phyloP scores from a whole-genome alignment of 2,329 filamentous ascomycete species.

The Lanzia echinophila region DNA sequence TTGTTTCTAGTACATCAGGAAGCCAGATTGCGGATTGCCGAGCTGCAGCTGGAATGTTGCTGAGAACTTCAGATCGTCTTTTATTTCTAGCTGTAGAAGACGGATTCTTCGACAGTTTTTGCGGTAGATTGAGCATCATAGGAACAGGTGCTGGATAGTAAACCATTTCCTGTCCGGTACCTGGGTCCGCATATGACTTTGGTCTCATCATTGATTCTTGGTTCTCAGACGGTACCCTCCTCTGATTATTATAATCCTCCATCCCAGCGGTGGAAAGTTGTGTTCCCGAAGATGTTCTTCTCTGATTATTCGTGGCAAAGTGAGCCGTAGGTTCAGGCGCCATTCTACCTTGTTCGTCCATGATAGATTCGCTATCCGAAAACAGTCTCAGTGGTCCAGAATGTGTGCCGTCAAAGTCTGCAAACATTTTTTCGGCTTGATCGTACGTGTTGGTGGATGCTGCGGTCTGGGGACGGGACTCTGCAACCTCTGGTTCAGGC shows the following conservation, averaged over 20 bases:
- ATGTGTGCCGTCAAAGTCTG: constrained; percentile 77
- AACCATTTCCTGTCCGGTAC: constrained; percentile 73
- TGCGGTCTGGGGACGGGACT: constrained; percentile 20
- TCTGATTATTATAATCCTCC: constrained; percentile 2
- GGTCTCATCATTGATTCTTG: constrained; percentile 34
- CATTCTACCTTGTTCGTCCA: not conserved
- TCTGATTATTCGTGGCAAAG: constrained; percentile 3
- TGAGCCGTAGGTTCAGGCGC: not conserved
- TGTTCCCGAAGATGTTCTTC: constrained; percentile 10
- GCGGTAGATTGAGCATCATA: constrained; percentile 85
- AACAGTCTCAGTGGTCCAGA: constrained; percentile 35
- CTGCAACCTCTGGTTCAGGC: constrained; percentile 9
- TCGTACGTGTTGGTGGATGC: constrained; percentile 46
- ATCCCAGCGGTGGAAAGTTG: constrained; percentile 28
- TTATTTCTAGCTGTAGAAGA: constrained; percentile 58
- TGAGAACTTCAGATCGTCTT: constrained; percentile 67
- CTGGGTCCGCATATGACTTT: constrained; percentile 55
- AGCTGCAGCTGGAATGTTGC: constrained; percentile 47
- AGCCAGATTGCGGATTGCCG: constrained; percentile 34
- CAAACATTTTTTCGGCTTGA: constrained; percentile 61
- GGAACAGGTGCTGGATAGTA: constrained; percentile 95
- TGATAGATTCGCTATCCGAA: constrained; percentile 2
- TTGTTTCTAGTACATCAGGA: constrained; percentile 28
- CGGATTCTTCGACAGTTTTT: constrained; percentile 71
- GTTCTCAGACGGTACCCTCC: constrained; percentile 11